These are phyloP conservation scores for Alternaria brassicicola DNA, from an alignment of 2,329 filamentous ascomycete genomes.

Conservation along the genomic window DNA sequence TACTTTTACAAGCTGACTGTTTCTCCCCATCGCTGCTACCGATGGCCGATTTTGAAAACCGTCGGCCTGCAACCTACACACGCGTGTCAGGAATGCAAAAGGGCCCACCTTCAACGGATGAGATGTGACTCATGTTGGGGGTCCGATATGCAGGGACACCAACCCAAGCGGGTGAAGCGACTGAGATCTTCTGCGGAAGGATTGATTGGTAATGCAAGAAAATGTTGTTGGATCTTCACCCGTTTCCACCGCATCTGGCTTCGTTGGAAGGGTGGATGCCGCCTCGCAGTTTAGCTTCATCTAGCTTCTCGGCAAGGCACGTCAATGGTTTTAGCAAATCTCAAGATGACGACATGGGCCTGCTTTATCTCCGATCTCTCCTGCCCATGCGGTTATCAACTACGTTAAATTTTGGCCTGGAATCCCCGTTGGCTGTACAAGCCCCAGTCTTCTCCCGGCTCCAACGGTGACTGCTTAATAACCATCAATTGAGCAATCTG, in stretches of 20 bases:
- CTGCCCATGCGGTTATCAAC: slow-evolving; percentile 16
- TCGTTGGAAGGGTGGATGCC: neutral
- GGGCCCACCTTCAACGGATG: slow-evolving; percentile 1
- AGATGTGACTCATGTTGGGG: slow-evolving; percentile 3
- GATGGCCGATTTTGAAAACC: slow-evolving; percentile 1
- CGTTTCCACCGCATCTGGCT: neutral
- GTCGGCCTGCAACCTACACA: neutral
- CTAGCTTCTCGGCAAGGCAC: slow-evolving; percentile 10
- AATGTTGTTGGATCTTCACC: neutral
- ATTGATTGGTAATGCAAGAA: slow-evolving; percentile 11
- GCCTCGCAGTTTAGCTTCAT: neutral
- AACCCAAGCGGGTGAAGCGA: neutral
- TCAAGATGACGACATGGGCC: slow-evolving; percentile 19
- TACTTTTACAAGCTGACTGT: no score
- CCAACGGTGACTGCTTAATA: neutral
- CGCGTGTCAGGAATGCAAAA: neutral
- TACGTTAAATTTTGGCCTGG: slow-evolving; percentile 1
- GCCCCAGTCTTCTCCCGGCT: neutral
- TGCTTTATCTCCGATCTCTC: slow-evolving; percentile 24
- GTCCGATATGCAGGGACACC: slow-evolving; percentile 8
- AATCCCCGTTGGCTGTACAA: neutral
- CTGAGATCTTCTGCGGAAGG: neutral
- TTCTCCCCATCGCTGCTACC: no score
- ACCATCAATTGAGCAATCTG: neutral
- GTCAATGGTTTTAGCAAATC: slow-evolving; percentile 15